Percentiles rank a stretch among this genome's conserved stretches.
phyloP scores from a whole-genome alignment of 768 basidiomycete species.

The Amanita muscaria region DNA sequence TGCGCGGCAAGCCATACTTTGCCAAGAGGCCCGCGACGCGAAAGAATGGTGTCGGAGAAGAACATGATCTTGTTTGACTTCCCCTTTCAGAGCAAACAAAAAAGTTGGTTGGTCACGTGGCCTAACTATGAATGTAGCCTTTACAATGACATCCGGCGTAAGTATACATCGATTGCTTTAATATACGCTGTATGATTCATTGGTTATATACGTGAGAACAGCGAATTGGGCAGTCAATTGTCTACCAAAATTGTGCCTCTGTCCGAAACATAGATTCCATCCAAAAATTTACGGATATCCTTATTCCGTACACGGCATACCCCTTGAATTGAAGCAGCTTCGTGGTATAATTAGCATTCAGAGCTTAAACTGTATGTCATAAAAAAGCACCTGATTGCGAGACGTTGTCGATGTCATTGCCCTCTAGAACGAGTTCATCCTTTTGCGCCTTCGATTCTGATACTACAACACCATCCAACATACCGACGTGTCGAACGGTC shows the following conservation, averaged over 20 bases:
- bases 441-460: conserved; percentile 86
- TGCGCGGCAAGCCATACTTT: conserved; percentile 99
- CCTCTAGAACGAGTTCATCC: conserved; percentile 90
- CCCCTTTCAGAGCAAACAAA: too few relatives aligned
- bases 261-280: conserved; percentile 78
- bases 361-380: too few relatives aligned
- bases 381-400: conserved; percentile 75
- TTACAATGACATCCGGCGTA: too few relatives aligned
- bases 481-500: conserved; percentile 86
- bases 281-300: conserved; percentile 65
- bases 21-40: conserved; percentile 87
- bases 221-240: conserved; percentile 23
- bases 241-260: conserved; percentile 55
- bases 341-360: too few relatives aligned
- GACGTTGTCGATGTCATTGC: conserved; percentile 94
- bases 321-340: conserved; percentile 61
- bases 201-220: too few relatives aligned
- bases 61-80: too few relatives aligned
- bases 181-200: too few relatives aligned
- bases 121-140: too few relatives aligned
- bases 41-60: conserved; percentile 90
- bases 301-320: conserved; percentile 97
- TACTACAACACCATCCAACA: conserved; percentile 84
- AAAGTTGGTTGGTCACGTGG: too few relatives aligned
- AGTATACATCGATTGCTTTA: too few relatives aligned